Base-by-base conservation (phyloP, 106 monocot species). In the Narthecium ossifragum region DNA sequence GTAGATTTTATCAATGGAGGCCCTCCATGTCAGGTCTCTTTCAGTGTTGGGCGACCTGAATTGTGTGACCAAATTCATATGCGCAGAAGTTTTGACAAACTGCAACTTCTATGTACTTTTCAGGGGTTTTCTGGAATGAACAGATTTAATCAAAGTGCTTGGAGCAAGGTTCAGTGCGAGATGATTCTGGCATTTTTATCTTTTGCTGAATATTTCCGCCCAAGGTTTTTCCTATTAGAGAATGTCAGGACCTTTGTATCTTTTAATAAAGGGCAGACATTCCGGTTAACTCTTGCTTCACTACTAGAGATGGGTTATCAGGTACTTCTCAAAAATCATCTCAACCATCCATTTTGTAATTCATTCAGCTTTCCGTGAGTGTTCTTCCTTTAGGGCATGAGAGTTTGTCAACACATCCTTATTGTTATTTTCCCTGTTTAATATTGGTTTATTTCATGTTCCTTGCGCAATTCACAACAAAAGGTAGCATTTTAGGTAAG, bases 101-200 rank as follows among this genome's bases (percentile, higher is more conserved):
- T 50, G 8, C 2, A 31, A 62, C 3, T 28, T 17, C 4, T 23
- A 20, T 53, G 26, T 51, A 53, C 43, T 28, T 34, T 69, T 55
- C 81, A 98, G 96, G 98, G 98, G 11, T 98, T 98, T 59, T 98
- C 98, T 48, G 98, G 98, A 50, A 98, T 98, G 98, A 98, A 98
- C 46, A 80, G 98, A 60, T 98, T 98, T 57, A 98, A 72, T 60
- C 77, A 87, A 37, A 80, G 91, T 67, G 79, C 79, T 26, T 98
- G 98, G 98, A 98, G 98, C 71, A 91, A 91, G 67, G 98, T 98
- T 7, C 98, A 98, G 59, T 98, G 98, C 21, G 98, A 98, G 70
- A 98, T 98, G 98, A 91, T 98, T 61, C 61, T 98, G 34, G 98
- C 91, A 36, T 98, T 98, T 62, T 32, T 98, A 46, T 98, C 98